Evolutionary conservation across 2,329 filamentous ascomycete species (phyloP), one percentile per base, ranked within the genome.

Genomic region (Fusarium kyushuense): DNA sequence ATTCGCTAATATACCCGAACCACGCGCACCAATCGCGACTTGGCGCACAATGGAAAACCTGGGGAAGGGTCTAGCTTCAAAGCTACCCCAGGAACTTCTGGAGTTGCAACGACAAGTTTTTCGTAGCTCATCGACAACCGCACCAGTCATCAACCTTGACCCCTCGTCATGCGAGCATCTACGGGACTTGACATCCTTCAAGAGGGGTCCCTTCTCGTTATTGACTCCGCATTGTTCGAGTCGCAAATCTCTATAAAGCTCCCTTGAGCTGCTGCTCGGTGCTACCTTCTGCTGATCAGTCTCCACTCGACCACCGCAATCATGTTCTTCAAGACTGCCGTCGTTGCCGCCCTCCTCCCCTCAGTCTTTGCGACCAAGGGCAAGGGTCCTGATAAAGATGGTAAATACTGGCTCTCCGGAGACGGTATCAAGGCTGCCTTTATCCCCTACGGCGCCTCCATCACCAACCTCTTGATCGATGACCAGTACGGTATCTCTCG

Each of bases 401-500:
- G 88, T 65, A 92, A 94, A 78, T 94, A 93, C 81, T 90, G 89
- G 82, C 87, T 94, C 77, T 81, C 84, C 60, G 88, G 89, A 67
- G 83, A 88, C 52, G 87, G 87, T 58, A 90, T 94, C 71, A 82
- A 87, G 52, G 90, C 88, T 11, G 81, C 84, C 46, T 94, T 94
- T 78, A 89, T 94, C 45, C 84, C 90, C 2, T 94, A 94, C 73
- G 92, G 91, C 64, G 92, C 91, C 10, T 88, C 89, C 60, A 86
- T 94, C 72, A 86, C 90, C 59, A 90, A 93, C 75, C 82, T 94
- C 53, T 83, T 92, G 76, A 84, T 94, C 76, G 84, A 87, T 36
- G 91, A 93, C 77, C 86, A 87, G 71, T 84, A 90, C 69, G 91
- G 90, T 45, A 80, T 90, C 42, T 83, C 87, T 75, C 86, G 91